These are phyloP conservation scores for Trichoderma reesei DNA, from an alignment of 495 filamentous ascomycete genomes.

Conservation along the genomic window DNA sequence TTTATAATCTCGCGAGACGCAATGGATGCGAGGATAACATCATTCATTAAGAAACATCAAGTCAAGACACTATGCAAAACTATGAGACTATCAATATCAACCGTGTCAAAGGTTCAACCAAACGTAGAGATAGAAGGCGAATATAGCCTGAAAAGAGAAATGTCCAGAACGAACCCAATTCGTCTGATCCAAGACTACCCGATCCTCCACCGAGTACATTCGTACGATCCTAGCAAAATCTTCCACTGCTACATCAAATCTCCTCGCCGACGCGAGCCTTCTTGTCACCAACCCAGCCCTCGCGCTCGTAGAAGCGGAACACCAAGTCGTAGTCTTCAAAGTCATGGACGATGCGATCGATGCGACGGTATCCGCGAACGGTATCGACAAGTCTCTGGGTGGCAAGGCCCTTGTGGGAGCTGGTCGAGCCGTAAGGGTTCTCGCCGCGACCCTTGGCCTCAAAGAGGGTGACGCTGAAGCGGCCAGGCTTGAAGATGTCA, in stretches of 20 bases:
- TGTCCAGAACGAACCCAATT: background rate
- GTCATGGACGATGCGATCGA: constrained; percentile 95
- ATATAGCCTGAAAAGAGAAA: background rate
- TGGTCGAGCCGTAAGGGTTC: constrained; percentile 24
- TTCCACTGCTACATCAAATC: constrained; percentile 12
- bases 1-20: background rate
- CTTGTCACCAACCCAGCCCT: constrained; percentile 75
- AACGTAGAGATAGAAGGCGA: background rate
- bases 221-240: background rate
- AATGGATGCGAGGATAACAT: background rate
- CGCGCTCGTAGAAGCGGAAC: constrained; percentile 90
- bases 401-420: constrained; percentile 25
- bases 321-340: constrained; percentile 96
- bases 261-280: constrained; percentile 58
- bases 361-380: constrained; percentile 77
- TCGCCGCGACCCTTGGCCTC: constrained; percentile 61
- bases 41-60: background rate
- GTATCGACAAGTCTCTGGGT: constrained; percentile 65
- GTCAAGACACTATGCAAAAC: background rate
- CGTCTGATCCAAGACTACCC: background rate
- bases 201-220: background rate
- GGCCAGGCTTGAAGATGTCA: constrained; percentile 86
- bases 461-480: constrained; percentile 95
- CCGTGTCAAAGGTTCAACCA: background rate
- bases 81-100: background rate